Evolutionary conservation across 306 rosid genomes (phyloP).

Genomic region (Cicer yamashitae): DNA sequence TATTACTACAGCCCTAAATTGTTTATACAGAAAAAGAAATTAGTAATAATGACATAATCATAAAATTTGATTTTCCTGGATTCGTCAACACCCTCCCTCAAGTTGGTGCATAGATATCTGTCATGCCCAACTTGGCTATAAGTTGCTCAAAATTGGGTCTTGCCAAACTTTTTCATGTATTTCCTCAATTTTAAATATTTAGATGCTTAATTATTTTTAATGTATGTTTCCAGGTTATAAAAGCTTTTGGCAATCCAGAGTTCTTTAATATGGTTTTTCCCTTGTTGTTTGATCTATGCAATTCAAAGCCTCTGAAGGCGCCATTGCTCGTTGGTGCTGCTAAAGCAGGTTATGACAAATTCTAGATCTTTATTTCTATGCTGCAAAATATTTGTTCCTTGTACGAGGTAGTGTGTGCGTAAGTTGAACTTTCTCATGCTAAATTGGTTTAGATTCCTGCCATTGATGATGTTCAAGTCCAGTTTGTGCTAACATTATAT

Average conservation of each 20-base stretch:
- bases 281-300: conserved; percentile 66
- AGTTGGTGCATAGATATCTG: too few species aligned
- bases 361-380: conserved; percentile 34
- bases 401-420: conserved; percentile 14
- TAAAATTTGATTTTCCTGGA: too few species aligned
- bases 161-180: conserved; percentile 5
- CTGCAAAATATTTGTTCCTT: conserved; percentile 26
- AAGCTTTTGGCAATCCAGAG: conserved; percentile 83
- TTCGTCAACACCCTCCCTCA: too few species aligned
- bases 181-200: conserved; percentile 14
- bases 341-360: conserved; percentile 66
- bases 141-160: too few species aligned
- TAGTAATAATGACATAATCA: too few species aligned
- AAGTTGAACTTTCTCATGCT: conserved; percentile 25
- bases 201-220: conserved; percentile 40
- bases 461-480: conserved; percentile 6
- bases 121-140: too few species aligned
- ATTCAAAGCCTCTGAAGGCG: conserved; percentile 54
- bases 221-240: conserved; percentile 72
- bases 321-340: conserved; percentile 54
- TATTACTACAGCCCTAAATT: too few species aligned
- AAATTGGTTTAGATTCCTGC: conserved; percentile 26
- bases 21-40: too few species aligned
- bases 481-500: background rate
- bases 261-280: conserved; percentile 76